Conservation (phyloP, 2,329 filamentous ascomycete species). For the Colletotrichum orbiculare region DNA sequence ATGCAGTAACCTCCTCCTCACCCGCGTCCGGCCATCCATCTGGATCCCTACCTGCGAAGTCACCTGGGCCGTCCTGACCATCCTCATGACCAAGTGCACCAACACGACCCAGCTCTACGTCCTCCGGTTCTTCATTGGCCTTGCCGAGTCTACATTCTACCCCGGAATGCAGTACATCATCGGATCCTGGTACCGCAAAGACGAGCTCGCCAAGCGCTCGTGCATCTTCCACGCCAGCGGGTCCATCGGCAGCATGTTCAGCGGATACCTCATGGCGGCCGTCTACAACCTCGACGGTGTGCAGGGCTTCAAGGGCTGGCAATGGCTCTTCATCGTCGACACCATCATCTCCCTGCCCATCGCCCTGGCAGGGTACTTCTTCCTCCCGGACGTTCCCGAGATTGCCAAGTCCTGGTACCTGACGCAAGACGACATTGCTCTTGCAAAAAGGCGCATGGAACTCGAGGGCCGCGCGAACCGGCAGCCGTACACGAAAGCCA, state of each 20-base stretch:
- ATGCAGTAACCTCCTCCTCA: constrained; percentile 47
- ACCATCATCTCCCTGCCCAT: constrained; percentile 42
- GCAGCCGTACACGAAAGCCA: constrained; percentile 54
- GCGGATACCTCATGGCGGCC: constrained; percentile 49
- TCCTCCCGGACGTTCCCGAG: constrained; percentile 39
- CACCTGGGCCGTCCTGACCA: constrained; percentile 47
- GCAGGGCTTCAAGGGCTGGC: constrained; percentile 47
- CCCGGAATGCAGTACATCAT: constrained; percentile 42
- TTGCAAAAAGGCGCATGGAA: constrained; percentile 53
- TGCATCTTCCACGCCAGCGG: constrained; percentile 43
- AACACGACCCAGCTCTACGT: constrained; percentile 47
- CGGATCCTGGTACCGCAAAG: constrained; percentile 45
- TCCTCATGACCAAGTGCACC: constrained; percentile 47
- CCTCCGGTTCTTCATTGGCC: constrained; percentile 45
- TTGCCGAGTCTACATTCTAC: constrained; percentile 43
- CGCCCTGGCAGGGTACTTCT: constrained; percentile 39
- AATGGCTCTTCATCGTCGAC: constrained; percentile 55
- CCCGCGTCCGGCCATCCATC: constrained; percentile 44
- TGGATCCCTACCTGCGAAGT: constrained; percentile 46
- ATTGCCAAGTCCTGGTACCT: constrained; percentile 41
- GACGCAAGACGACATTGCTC: constrained; percentile 48
- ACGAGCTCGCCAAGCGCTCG: constrained; percentile 44
- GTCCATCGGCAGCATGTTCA: constrained; percentile 42
- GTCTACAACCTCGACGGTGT: constrained; percentile 49
- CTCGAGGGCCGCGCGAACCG: constrained; percentile 58